Base-by-base conservation (phyloP, 2,329 filamentous ascomycete species). In the Paraphoma sp. region DNA sequence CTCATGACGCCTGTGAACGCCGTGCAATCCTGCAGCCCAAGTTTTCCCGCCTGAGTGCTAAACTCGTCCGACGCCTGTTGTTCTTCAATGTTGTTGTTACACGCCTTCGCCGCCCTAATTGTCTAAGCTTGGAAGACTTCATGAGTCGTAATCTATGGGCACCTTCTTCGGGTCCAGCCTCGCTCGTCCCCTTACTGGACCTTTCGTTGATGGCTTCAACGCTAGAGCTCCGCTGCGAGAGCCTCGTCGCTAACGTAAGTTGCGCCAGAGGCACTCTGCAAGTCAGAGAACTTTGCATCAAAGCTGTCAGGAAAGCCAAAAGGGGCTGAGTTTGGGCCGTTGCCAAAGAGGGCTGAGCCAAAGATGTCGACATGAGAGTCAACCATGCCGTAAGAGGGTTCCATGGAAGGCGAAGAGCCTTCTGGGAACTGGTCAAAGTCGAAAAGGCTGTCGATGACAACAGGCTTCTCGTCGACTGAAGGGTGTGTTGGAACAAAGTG, bases 191-290 rank as follows among this genome's bases (percentile, higher is more conserved):
- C 60, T 64, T 56, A n/a, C 33, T 58, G 64, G 63, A 63, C 67
- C 62, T 58, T 60, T 55, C 64, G 62, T 55, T 62, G 63, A 71
- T 61, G 53, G 54, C 49, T 44, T 66, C 63, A 62, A 59, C 63
- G 67, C 68, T 74, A 74, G 67, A 69, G 59, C 65, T 75, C 69
- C 75, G 75, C 77, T 78, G 77, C 75, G 75, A 76, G 75, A 77
- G 72, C 75, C 77, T 73, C 78, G 79, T 81, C 80, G 79, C 79
- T 77, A 79, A 76, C 74, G 71, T 71, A 73, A 70, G 79, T 71
- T 75, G 75, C 79, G 79, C 79, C 77, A 77, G 74, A 76, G 77
- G 76, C 75, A 75, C 77, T 76, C 73, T 78, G 76, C 75, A 77
- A 72, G 69, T 77, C 74, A 70, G 74, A 75, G 74, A 71, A 68